These are phyloP conservation scores for Xylariaceae sp. DNA, from an alignment of 2,329 filamentous ascomycete species.

Conservation along the genomic window DNA sequence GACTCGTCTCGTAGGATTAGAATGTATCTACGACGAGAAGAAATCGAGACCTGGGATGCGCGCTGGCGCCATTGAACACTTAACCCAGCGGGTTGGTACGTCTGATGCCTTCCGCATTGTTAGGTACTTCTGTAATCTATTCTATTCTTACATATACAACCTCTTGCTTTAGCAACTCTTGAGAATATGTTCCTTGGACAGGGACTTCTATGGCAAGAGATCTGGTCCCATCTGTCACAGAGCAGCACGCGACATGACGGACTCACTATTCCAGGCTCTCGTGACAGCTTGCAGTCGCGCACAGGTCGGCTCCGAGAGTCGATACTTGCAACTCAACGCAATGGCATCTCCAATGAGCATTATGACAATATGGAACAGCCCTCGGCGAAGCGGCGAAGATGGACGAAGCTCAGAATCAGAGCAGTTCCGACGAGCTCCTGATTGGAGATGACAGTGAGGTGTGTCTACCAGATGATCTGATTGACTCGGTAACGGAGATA, in stretches of 20 bases:
- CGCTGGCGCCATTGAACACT: conserved; percentile 34
- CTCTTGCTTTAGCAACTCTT: conserved; percentile 20
- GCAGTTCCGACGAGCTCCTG: too few relatives aligned
- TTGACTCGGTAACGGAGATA: conserved; percentile 33
- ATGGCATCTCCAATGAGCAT: too few relatives aligned
- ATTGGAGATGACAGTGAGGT: neutral
- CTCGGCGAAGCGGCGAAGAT: too few relatives aligned
- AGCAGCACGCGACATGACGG: too few relatives aligned
- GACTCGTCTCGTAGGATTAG: conserved; percentile 19
- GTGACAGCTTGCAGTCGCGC: too few relatives aligned
- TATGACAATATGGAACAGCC: too few relatives aligned
- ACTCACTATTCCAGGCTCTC: too few relatives aligned
- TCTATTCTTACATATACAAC: conserved; percentile 11
- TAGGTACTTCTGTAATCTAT: too few relatives aligned
- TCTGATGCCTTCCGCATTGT: conserved; percentile 22
- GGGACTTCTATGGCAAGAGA: conserved; percentile 33
- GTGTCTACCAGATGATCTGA: conserved; percentile 31
- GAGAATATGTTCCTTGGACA: conserved; percentile 41
- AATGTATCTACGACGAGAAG: conserved; percentile 36
- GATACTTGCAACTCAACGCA: too few relatives aligned
- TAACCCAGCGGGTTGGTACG: conserved; percentile 33
- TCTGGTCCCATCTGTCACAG: too few relatives aligned
- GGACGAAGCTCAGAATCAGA: too few relatives aligned
- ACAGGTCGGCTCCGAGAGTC: too few relatives aligned
- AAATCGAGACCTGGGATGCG: conserved; percentile 34